Conservation (phyloP, 176 grass and related monocot genomes). For the Tillandsia leiboldiana region DNA sequence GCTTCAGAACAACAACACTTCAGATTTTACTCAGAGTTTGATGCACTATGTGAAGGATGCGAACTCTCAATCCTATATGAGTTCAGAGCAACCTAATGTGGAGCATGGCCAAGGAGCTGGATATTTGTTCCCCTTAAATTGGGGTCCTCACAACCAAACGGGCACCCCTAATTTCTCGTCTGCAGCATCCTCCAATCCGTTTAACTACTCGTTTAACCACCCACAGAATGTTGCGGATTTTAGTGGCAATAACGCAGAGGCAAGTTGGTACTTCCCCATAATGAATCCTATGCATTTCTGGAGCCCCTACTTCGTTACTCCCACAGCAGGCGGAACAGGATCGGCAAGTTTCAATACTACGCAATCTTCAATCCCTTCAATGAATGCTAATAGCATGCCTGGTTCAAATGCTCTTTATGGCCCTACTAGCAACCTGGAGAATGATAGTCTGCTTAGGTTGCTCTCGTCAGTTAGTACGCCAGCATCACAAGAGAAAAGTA, state of each 20-base stretch:
- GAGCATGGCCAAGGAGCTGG: background rate
- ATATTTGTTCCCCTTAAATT: background rate
- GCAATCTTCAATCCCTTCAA: no score
- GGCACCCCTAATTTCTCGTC: no score
- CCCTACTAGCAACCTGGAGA: background rate
- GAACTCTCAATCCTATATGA: background rate
- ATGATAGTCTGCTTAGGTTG: background rate
- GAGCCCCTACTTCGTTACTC: no score
- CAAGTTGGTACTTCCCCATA: no score
- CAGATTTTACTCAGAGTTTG: background rate
- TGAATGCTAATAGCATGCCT: background rate
- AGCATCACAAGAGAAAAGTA: background rate
- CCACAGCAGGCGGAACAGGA: no score
- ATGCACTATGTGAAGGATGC: background rate
- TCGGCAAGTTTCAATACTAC: no score
- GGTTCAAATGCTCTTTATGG: background rate
- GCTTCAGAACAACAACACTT: background rate
- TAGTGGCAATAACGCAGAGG: no score
- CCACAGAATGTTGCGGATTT: no score
- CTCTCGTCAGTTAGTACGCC: background rate
- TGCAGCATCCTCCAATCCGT: no score
- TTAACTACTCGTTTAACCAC: no score
- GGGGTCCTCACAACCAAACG: no score
- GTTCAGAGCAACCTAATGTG: background rate
- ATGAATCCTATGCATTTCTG: no score